phyloP scores from a whole-genome alignment of 192 early-diverging fungal genomes.

The Linnemannia exigua region DNA sequence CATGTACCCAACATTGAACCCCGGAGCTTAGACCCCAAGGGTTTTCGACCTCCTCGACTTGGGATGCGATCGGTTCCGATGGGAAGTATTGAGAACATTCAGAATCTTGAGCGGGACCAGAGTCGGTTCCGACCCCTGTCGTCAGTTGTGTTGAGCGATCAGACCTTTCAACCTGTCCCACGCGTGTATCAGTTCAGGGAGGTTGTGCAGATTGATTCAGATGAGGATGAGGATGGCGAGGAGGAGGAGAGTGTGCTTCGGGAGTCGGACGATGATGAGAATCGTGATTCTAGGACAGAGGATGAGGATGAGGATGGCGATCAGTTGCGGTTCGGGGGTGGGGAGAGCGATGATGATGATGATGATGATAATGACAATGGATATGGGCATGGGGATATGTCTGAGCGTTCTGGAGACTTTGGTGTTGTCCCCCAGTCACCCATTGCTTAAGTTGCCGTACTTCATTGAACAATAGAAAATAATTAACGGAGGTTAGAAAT shows the following conservation, averaged over 20 bases:
- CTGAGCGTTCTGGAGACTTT: background rate
- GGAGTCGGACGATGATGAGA: background rate
- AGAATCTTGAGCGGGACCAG: background rate
- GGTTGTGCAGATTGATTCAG: slow-evolving; percentile 3
- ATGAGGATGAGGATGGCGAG: background rate
- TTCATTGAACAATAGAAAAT: background rate
- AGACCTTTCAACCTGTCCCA: background rate
- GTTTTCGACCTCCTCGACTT: background rate
- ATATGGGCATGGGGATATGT: too few species aligned
- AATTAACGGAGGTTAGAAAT: too few species aligned
- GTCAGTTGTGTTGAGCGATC: background rate
- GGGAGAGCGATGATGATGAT: background rate
- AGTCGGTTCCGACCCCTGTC: background rate
- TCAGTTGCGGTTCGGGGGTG: background rate
- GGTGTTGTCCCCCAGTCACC: background rate
- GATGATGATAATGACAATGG: background rate
- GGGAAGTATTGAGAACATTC: background rate
- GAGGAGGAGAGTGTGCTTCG: slow-evolving; percentile 1
- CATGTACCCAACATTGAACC: background rate
- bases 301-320: background rate
- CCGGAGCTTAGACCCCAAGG: background rate
- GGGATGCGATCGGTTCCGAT: background rate
- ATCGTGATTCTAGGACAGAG: background rate
- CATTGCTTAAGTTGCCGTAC: background rate
- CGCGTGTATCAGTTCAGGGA: background rate